These are phyloP conservation scores for Penicillium dipodomyicola DNA, from an alignment of 495 filamentous ascomycete species.

Conservation along the genomic window DNA sequence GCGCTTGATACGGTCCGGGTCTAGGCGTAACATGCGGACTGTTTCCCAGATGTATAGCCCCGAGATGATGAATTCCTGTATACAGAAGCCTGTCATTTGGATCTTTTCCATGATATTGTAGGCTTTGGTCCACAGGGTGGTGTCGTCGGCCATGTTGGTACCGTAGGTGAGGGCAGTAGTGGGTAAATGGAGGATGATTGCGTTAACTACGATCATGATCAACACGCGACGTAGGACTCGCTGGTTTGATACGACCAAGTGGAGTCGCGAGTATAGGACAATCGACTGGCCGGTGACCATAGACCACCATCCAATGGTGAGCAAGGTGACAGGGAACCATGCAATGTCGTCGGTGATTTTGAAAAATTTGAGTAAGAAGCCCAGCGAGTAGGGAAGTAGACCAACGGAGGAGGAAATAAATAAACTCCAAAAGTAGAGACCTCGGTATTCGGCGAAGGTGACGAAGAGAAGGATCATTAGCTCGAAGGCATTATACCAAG, in stretches of 20 bases:
- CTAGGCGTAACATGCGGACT: constrained; percentile 45
- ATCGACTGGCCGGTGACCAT: constrained; percentile 68
- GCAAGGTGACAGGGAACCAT: constrained; percentile 44
- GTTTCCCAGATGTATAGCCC: constrained; percentile 60
- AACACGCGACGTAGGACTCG: constrained; percentile 51
- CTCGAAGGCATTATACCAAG: constrained; percentile 56
- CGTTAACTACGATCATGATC: constrained; percentile 59
- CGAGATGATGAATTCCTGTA: constrained; percentile 62
- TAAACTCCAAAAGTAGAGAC: constrained; percentile 59
- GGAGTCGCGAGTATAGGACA: constrained; percentile 67
- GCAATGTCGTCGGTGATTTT: constrained; percentile 34
- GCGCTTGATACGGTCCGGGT: constrained; percentile 43
- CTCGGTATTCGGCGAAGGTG: constrained; percentile 51
- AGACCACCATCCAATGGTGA: constrained; percentile 57
- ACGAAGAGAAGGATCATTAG: constrained; percentile 55
- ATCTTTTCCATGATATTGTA: constrained; percentile 62
- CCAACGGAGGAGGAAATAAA: constrained; percentile 53
- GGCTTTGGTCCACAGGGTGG: constrained; percentile 33
- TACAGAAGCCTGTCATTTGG: constrained; percentile 60
- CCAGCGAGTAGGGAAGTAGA: constrained; percentile 55
- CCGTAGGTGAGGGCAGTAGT: constrained; percentile 58
- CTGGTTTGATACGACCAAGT: constrained; percentile 55
- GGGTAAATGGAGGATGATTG: constrained; percentile 52
- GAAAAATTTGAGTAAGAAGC: constrained; percentile 62
- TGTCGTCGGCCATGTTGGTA: constrained; percentile 41